These are phyloP conservation scores for Phytophthora idaei DNA, from an alignment of 352 stramenopile species.

Conservation along the genomic window DNA sequence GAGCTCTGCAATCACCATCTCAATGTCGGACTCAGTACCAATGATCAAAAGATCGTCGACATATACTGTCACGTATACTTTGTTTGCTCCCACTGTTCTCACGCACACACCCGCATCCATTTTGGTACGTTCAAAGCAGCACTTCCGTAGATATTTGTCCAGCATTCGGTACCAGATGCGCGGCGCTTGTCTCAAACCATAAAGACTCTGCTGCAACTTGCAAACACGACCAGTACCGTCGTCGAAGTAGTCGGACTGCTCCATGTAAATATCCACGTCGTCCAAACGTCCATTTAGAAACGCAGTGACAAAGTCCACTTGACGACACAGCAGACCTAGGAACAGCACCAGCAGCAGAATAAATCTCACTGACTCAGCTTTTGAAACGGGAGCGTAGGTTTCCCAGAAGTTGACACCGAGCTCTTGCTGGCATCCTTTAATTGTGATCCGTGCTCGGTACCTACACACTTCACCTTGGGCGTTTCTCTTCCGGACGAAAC, in stretches of 20 bases:
- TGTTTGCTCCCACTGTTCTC: conserved; percentile 3
- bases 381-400: conserved; percentile 10
- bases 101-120: conserved; percentile 6
- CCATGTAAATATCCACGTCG: conserved; percentile 16
- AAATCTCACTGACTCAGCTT: conserved; percentile 9
- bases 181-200: conserved; percentile 2
- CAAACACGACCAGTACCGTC: conserved; percentile 6
- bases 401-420: conserved; percentile 13
- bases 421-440: conserved; percentile 14
- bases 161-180: conserved; percentile 4
- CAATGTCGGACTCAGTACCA: conserved; percentile 5
- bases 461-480: conserved; percentile 6
- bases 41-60: conserved; percentile 16
- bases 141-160: conserved; percentile 3
- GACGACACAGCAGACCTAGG: conserved; percentile 6
- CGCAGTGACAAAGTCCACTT: conserved; percentile 6
- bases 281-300: conserved; percentile 12
- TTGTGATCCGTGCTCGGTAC: conserved; percentile 13
- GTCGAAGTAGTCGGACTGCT: conserved; percentile 8
- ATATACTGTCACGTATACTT: conserved; percentile 8
- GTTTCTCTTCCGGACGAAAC: conserved; percentile 1
- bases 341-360: conserved; percentile 11
- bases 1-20: conserved; percentile 9
- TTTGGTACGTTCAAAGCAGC: background rate
- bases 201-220: conserved; percentile 5